Evolutionary conservation across 352 stramenopile genomes (phyloP).

Genomic region (Globisporangium apiculatum): DNA sequence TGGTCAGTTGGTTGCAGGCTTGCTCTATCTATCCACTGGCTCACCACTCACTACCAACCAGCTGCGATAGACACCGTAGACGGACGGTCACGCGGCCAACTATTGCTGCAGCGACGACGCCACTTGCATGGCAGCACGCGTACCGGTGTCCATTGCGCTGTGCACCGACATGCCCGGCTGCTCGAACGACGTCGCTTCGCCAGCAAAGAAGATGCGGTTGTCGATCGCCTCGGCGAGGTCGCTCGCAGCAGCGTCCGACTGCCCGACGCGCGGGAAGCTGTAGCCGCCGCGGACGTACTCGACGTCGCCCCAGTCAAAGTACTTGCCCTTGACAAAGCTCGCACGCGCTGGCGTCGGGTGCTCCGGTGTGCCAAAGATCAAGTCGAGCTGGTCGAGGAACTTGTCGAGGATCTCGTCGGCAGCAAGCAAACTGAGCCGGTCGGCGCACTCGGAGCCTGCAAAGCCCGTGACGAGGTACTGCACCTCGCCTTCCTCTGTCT

Average conservation of each 20-base stretch:
- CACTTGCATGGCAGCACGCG: constrained; percentile 54
- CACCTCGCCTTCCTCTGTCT: constrained; percentile 12
- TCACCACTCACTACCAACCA: not conserved
- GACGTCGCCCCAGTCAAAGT: constrained; percentile 74
- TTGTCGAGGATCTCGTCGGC: constrained; percentile 46
- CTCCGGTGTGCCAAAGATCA: constrained; percentile 61
- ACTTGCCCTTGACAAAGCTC: constrained; percentile 65
- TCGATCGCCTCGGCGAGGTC: constrained; percentile 58
- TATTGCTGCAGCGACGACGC: constrained; percentile 23
- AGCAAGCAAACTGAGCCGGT: constrained; percentile 34
- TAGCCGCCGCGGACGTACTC: constrained; percentile 67
- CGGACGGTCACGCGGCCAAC: not conserved
- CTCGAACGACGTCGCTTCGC: constrained; percentile 74
- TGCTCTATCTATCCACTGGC: not conserved
- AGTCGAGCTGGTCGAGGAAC: constrained; percentile 70
- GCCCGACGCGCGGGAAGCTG: constrained; percentile 65
- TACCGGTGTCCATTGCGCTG: constrained; percentile 73
- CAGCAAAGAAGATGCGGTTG: constrained; percentile 70
- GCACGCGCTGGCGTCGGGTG: constrained; percentile 43
- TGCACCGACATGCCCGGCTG: constrained; percentile 81
- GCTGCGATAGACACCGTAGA: too few species aligned
- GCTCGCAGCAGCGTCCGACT: constrained; percentile 46
- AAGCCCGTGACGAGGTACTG: constrained; percentile 77
- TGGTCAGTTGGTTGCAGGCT: not conserved
- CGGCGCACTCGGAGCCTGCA: constrained; percentile 57